Evolutionary conservation across 805 yeast species (phyloP), one percentile per base, ranked within the genome.

Genomic region (Metschnikowia noctiluminum): DNA sequence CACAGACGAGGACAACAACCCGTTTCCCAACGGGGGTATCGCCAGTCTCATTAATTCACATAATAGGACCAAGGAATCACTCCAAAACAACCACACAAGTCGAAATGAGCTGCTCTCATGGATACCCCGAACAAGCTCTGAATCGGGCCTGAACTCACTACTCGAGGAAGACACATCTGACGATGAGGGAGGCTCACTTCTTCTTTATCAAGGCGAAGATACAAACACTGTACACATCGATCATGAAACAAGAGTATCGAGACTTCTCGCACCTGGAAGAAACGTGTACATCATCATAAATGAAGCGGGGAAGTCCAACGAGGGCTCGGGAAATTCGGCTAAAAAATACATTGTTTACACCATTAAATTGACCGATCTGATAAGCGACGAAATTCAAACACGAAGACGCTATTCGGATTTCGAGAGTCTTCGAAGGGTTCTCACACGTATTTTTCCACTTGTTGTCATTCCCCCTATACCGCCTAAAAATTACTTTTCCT

Each of bases 401-500:
- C 81, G 91, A 42, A 74, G 99, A 58, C 75, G 98, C 40, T 94
- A 94, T 64, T 86, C 96, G 32, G 99, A 94, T 63, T 94, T 94
- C 63, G 97, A 89, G 60, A 81, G 87, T 43, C 74, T 94, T 40
- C 74, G 97, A 52, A 84, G 81, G 37, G 77, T 86, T 5, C 71
- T 94, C 21, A 73, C 82, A 3, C 82, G 85, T 56, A 68, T 88
- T 35, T 85, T 86, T 54, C 97, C 99, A 3, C 81, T 94, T 3
- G 63, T 83, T 4, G 78, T 94, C 3, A 81, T 94, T 6, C 99
- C 99, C 7, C 97, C 98, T 1, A 92, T 94, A 9, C 99, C 99
- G 0, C 74, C 75, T 0, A 73, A 73, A 50, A 71, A 73, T 52
- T 73, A 71, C 55, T 55, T 69, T 38, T 66, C 70, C 38, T 63